These are phyloP conservation scores for Dryas alaskensis DNA, from an alignment of 306 rosid genomes.

Conservation along the genomic window DNA sequence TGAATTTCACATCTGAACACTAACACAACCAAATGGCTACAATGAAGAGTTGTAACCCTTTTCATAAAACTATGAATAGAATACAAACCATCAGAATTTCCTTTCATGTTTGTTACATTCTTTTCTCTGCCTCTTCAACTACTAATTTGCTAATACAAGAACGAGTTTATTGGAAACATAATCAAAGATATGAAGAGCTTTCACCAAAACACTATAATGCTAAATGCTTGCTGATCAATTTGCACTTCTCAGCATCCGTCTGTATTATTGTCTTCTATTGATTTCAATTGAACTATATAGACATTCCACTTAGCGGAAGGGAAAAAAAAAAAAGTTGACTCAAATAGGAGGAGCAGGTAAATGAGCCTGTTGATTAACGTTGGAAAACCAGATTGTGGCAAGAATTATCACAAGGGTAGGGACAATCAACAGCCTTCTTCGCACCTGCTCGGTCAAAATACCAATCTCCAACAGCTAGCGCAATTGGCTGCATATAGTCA, in stretches of 20 bases:
- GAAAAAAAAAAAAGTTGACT: slow-evolving; percentile 8
- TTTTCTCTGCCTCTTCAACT: not conserved
- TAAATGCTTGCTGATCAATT: slow-evolving; percentile 1
- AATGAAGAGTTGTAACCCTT: not conserved
- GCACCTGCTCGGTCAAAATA: slow-evolving; percentile 66
- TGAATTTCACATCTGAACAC: not conserved
- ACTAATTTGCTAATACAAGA: not conserved
- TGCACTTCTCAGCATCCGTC: slow-evolving; percentile 16
- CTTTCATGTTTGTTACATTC: too few species aligned
- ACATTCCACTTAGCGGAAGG: slow-evolving; percentile 5
- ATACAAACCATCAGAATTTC: not conserved
- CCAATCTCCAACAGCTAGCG: slow-evolving; percentile 93
- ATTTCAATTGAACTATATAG: slow-evolving; percentile 34
- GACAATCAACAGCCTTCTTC: slow-evolving; percentile 71
- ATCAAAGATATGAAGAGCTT: slow-evolving; percentile 4
- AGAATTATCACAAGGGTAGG: slow-evolving; percentile 80
- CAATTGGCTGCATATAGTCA: slow-evolving; percentile 58
- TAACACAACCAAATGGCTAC: not conserved
- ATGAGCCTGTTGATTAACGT: slow-evolving; percentile 24
- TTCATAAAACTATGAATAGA: not conserved
- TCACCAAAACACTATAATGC: not conserved
- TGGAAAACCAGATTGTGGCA: slow-evolving; percentile 82
- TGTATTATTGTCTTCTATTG: slow-evolving; percentile 26
- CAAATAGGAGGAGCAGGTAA: not conserved
- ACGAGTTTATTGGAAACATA: not conserved